Evolutionary conservation across 2,329 filamentous ascomycete genomes (phyloP).

Genomic region (Lithohypha guttulata): DNA sequence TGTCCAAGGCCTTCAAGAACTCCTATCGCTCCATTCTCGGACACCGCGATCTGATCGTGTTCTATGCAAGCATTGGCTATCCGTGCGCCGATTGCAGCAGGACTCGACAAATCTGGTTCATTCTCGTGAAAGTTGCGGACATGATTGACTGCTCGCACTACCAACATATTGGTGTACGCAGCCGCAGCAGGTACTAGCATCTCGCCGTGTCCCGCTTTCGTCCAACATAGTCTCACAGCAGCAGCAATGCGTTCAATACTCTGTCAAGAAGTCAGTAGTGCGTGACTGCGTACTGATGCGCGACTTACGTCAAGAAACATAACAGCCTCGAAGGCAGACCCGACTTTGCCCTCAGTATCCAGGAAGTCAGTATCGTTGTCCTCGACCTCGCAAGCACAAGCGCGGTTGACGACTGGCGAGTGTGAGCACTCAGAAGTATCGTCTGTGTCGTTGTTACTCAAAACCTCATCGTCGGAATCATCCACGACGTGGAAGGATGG

Average conservation of each 20-base stretch:
- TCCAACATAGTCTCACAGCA: constrained; percentile 18
- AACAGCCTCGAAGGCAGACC: constrained; percentile 9
- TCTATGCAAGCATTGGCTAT: constrained; percentile 2
- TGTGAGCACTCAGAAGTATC: constrained; percentile 6
- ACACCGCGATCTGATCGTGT: constrained; percentile 14
- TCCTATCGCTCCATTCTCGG: not conserved
- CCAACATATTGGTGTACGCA: constrained; percentile 10
- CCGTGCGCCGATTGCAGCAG: too few relatives aligned
- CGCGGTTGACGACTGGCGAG: not conserved
- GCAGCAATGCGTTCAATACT: constrained; percentile 12
- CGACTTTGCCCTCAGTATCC: constrained; percentile 12
- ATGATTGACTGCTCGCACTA: constrained; percentile 11
- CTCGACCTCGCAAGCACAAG: constrained; percentile 12
- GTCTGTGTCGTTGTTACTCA: constrained; percentile 12
- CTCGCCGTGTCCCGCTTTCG: constrained; percentile 18
- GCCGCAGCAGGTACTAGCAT: constrained; percentile 18
- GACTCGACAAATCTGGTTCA: constrained; percentile 3
- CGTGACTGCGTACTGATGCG: not conserved
- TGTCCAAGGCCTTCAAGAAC: not conserved
- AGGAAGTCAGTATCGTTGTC: constrained; percentile 1
- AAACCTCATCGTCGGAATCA: constrained; percentile 18
- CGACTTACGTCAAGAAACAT: not conserved
- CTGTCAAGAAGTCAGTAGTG: too few relatives aligned
- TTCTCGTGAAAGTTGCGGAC: constrained; percentile 10
- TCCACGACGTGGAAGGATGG: not conserved